Base-by-base conservation (phyloP, 2,329 filamentous ascomycete species). In the Cercospora zeina region DNA sequence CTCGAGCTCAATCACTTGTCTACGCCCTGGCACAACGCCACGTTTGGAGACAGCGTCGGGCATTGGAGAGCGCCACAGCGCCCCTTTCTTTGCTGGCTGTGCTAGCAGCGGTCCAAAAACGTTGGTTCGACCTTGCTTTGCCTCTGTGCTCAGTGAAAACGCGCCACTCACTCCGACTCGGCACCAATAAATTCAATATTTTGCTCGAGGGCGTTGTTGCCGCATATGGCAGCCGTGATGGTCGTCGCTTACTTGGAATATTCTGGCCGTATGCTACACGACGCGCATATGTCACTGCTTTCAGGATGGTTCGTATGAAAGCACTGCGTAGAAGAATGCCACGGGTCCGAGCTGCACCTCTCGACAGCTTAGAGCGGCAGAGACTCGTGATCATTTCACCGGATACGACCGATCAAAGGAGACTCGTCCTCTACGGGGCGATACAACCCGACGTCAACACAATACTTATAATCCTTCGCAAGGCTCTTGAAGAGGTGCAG, bases 201-300 rank as follows among this genome's bases (percentile, higher is more conserved):
- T 64, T 86, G 6, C 80, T 89, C 6, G 76, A 79, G 47, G 83
- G 81, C n/a, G 76, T 86, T 8, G 79, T 83, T 2, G 77, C 81
- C 30, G 75, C 75, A 0, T 78, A 80, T 51, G 82, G 81, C 58
- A 81, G 78, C 61, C 59, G 65, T 9, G 76, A 76, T 34, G 86
- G 82, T 62, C 79, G 75, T 61, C 73, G 68, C 3, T 66, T 86
- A 34, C 81, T 83, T 60, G 71, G 80, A 9, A 73, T 71, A 36
- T 72, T 76, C 60, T 86, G 83, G 78, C 82, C 71, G 27, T 61
- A 62, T 16, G 39, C 62, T 9, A 63, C 62, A 16, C 65, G 67
- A 9, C 21, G 42, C 5, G 53, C 60, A 9, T 13, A 45, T 37
- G 58, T 64, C 24, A n/a, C 55, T 31, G 39, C 31, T 13, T 11